Evolutionary conservation across 345 rosid species (phyloP).

Genomic region (Eucalyptus albens): DNA sequence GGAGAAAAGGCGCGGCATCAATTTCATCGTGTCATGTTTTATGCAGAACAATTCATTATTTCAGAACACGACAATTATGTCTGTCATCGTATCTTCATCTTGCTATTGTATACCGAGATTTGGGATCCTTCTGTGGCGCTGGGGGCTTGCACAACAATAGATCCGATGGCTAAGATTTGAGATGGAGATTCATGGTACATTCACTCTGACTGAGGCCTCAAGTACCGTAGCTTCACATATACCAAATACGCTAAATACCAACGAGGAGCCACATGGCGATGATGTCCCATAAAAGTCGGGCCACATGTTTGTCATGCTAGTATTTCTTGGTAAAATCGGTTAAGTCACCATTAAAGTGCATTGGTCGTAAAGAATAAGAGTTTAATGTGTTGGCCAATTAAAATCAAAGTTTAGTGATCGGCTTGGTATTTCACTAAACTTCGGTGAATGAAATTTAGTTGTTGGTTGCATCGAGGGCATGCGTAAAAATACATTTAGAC

Average conservation of each 20-base stretch:
- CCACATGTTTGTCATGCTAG: background rate
- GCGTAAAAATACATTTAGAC: background rate
- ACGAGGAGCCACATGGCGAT: background rate
- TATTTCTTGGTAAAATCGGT: background rate
- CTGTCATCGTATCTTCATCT: background rate
- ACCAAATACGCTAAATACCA: background rate
- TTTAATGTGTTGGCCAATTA: background rate
- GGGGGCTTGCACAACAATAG: background rate
- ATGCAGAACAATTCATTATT: background rate
- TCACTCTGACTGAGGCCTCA: background rate
- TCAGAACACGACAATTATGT: background rate
- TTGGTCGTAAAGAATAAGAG: background rate
- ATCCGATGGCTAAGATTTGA: background rate
- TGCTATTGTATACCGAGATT: background rate
- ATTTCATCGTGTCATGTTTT: background rate
- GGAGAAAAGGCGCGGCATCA: background rate
- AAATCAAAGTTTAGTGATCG: background rate
- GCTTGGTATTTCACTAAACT: background rate
- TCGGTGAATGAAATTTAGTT: background rate
- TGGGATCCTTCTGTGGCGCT: background rate
- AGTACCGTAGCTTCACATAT: background rate
- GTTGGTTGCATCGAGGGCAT: background rate
- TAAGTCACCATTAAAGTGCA: background rate
- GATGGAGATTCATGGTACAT: background rate
- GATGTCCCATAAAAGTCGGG: background rate